Conservation (phyloP, 2,329 filamentous ascomycete genomes). For the Escovopsis sp. region DNA sequence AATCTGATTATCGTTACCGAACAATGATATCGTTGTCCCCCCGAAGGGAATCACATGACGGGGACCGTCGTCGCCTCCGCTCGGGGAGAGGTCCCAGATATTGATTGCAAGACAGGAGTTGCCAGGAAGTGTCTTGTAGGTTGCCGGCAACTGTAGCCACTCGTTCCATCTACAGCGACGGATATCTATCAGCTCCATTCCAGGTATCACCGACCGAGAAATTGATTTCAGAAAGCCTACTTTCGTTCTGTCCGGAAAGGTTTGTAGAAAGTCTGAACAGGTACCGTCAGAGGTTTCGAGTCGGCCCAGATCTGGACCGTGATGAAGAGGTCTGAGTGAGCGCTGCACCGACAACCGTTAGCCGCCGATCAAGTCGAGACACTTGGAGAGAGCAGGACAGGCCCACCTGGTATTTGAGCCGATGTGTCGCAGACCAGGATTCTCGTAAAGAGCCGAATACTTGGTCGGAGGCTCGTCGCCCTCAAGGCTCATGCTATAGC, state of each 20-base stretch:
- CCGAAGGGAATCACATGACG: slow-evolving; percentile 83
- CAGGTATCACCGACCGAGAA: background rate
- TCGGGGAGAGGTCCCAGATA: slow-evolving; percentile 83
- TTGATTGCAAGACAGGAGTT: slow-evolving; percentile 83
- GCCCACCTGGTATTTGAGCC: slow-evolving; percentile 66
- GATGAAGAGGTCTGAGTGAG: slow-evolving; percentile 79
- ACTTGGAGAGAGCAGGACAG: too few species aligned
- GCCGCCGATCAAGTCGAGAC: slow-evolving; percentile 3
- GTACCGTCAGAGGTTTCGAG: slow-evolving; percentile 85
- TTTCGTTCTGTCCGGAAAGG: slow-evolving; percentile 63
- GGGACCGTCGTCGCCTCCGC: slow-evolving; percentile 52
- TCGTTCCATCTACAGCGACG: slow-evolving; percentile 62
- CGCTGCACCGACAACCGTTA: slow-evolving; percentile 28
- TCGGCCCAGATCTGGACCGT: slow-evolving; percentile 91
- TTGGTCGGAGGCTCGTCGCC: slow-evolving; percentile 27
- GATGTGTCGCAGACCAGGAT: slow-evolving; percentile 69
- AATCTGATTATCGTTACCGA: slow-evolving; percentile 80
- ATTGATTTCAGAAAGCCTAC: slow-evolving; percentile 17
- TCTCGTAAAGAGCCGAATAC: slow-evolving; percentile 57
- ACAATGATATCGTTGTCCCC: slow-evolving; percentile 82
- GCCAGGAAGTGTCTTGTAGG: slow-evolving; percentile 66
- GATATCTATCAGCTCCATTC: background rate
- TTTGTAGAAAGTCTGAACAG: slow-evolving; percentile 85
- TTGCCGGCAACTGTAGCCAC: slow-evolving; percentile 80
- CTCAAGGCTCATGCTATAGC: slow-evolving; percentile 31